Evolutionary conservation across 1,284 basidiomycete genomes (phyloP), one percentile per base, ranked within the genome.

Genomic region (Hemileia vastatrix): DNA sequence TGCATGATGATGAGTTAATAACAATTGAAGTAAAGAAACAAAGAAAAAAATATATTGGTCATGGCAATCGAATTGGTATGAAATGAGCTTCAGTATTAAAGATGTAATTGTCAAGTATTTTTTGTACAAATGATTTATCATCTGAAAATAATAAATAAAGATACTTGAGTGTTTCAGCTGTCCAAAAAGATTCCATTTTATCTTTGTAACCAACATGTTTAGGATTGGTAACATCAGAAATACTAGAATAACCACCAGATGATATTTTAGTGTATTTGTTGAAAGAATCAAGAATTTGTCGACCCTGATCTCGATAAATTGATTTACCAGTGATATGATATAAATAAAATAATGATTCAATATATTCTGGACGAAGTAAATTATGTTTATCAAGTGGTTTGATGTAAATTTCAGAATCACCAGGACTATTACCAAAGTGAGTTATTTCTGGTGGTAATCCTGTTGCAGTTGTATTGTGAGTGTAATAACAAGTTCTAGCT

Each of bases 161-260:
- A n/a, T n/a, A n/a, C n/a, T n/a, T n/a, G n/a, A n/a, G n/a, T n/a
- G n/a, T n/a, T n/a, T n/a, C n/a, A n/a, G n/a, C n/a, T n/a, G n/a
- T n/a, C 77, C 90, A 83, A 79, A 94, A 95, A 15, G 93, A 94
- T 78, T 96, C 93, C 90, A 95, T 95, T 75, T 88, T 86, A 77
- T 96, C 90, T 64, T 90, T 84, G 64, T 83, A 79, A 69, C 78
- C 77, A 2, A 81, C 84, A 0, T 86, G 84, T 2, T 84, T 76
- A 64, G 82, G 80, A 71, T 90, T n/a, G n/a, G n/a, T 86, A 13
- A 97, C 93, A 75, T 95, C 89, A 59, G 86, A 77, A 50, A 97
- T 81, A 48, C 84, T 84, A 13, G 88, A 87, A 71, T 89, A 97
- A 2, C 91, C 92, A 8, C 91, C 93, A 84, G 54, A 76, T 78